Evolutionary conservation across 495 filamentous ascomycete species (phyloP), one percentile per base, ranked within the genome.

Genomic region (Penicillium cinerascens): DNA sequence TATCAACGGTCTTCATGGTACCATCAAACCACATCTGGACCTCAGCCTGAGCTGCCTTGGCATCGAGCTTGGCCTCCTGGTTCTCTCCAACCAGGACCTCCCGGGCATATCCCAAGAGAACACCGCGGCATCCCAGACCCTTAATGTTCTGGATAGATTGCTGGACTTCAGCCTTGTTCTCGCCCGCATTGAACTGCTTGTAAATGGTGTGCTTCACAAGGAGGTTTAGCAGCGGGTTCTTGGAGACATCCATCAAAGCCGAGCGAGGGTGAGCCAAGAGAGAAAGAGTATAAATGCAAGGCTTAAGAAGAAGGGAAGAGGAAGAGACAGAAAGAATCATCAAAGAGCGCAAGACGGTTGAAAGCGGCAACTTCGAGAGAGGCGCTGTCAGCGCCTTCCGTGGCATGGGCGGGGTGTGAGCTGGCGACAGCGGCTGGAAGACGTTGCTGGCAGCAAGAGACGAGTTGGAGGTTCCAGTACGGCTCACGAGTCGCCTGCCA

Each of bases 271-370:
- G 74, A 11, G 89, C 87, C 56, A 95, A 76, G n/a, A 73, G 61
- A 4, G 80, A 82, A 54, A 95, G 85, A 16, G 86, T 69, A 40
- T 77, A 76, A 25, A 92, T 81, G 38, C 84, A 91, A 25, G 86
- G 84, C 26, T 76, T 75, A 21, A 96, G 78, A 6, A 96, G 79
- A 17, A 86, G 52, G 0, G 83, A 79, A 1, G 89, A 92, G 8
- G 88, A 89, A 0, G 92, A 96, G 48, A 96, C 77, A 18, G 83
- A 83, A 13, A 88, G 87, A 13, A 91, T 87, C 50, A 88, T 75
- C 52, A 92, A 75, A 8, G 89, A 91, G 22, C 92, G 87, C 39
- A 96, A 68, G 42, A 97, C 77, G 20, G 78, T 83, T 15, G 79
- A 80, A 0, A 90, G 71, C 3, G 92, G 89, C 29, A 97, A 78